Base-by-base conservation (phyloP, 2,329 filamentous ascomycete genomes). In the Didymella exigua region DNA sequence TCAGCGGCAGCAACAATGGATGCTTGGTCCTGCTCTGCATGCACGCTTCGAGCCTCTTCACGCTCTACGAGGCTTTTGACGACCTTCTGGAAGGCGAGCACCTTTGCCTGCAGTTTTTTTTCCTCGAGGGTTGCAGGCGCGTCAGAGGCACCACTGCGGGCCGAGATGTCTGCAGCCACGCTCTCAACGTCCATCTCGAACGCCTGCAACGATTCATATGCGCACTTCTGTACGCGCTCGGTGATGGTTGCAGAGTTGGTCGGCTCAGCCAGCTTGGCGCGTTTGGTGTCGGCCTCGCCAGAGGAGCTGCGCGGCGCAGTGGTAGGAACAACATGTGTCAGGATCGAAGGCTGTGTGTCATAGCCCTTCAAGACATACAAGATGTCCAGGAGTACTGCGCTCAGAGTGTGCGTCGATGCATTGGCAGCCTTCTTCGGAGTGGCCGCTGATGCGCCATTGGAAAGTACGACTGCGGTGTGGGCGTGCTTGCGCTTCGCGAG, bases 401-500 rank as follows among this genome's bases (percentile, higher is more conserved):
- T 69, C 49, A 74, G 49, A 37, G 67, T 62, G 66, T 68, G 65
- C 43, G 65, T 56, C 46, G 63, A 49, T 2, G 55, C 56, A 30
- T 60, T 62, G 11, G 55, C 59, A 18, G 54, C 24, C 53, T 61
- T 50, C 36, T 42, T 58, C 44, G 57, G 49, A 55, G 60, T 65
- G 51, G 65, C 49, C 45, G 58, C 31, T 33, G 69, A 65, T 61
- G 67, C 66, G 68, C 68, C 69, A 54, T 72, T 68, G 58, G 65
- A 50, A 37, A 63, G 54, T 53, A 64, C 59, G 30, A 66, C 57
- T 41, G 65, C 63, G 43, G 70, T 72, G 30, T 73, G 69, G 33
- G 73, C 74, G 54, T 78, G 78, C 70, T 81, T 81, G 40, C 79
- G 77, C 66, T 81, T 81, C 55, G 73, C 68, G 34, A 62, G 34